These are phyloP conservation scores for Alternaria triticimaculans DNA, from an alignment of 2,329 filamentous ascomycete species.

Conservation along the genomic window DNA sequence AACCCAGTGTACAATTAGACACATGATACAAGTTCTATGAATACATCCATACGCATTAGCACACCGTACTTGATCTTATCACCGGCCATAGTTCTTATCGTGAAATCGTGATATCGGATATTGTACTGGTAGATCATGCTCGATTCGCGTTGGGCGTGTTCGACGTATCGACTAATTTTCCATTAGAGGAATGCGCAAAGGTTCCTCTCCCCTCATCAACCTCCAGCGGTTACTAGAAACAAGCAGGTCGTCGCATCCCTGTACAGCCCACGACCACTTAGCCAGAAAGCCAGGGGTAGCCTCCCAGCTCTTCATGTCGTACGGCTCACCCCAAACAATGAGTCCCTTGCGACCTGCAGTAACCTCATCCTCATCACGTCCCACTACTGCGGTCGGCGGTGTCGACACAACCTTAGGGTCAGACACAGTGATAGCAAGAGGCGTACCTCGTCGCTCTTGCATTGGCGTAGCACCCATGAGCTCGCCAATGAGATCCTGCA, in stretches of 20 bases:
- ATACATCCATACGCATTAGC: neutral
- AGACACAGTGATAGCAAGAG: neutral
- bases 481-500: constrained; percentile 9
- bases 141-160: too few relatives aligned
- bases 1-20: neutral
- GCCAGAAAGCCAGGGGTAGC: constrained; percentile 9
- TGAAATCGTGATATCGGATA: neutral
- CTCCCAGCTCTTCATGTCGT: constrained; percentile 12
- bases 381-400: neutral
- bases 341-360: constrained; percentile 4
- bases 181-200: neutral
- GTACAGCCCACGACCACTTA: constrained; percentile 12
- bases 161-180: neutral
- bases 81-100: neutral
- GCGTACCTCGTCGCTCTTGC: neutral
- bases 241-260: constrained; percentile 13
- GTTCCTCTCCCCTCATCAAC: neutral
- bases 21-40: neutral
- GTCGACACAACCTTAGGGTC: neutral
- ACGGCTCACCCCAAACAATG: constrained; percentile 19
- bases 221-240: constrained; percentile 8
- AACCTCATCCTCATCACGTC: constrained; percentile 2
- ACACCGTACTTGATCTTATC: neutral
- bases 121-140: neutral
- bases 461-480: neutral